Conservation (phyloP, 352 stramenopile genomes). For the Globisporangium camurandrum region DNA sequence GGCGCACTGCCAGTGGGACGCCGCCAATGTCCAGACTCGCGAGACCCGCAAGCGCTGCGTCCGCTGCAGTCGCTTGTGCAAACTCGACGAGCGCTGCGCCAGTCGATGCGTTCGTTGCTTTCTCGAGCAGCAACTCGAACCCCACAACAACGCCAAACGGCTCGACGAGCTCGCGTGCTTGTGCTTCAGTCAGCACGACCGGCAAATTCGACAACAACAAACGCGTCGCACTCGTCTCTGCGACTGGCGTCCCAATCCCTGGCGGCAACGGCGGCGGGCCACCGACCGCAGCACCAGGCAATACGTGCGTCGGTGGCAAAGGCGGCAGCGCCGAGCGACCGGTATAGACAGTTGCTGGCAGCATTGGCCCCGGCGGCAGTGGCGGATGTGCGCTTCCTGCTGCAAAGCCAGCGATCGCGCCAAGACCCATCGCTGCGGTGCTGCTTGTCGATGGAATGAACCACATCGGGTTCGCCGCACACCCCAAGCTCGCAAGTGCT, state of each 20-base stretch:
- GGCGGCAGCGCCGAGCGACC: background rate
- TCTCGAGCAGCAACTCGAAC: slow-evolving; percentile 61
- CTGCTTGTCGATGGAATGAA: slow-evolving; percentile 35
- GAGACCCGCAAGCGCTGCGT: slow-evolving; percentile 59
- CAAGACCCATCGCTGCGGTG: slow-evolving; percentile 14
- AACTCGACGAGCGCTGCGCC: slow-evolving; percentile 81
- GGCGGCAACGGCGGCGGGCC: background rate
- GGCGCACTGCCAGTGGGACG: slow-evolving; percentile 51
- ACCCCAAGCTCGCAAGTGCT: slow-evolving; percentile 72
- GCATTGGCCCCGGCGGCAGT: slow-evolving; percentile 4
- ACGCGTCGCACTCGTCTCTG: slow-evolving; percentile 23
- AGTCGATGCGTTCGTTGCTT: slow-evolving; percentile 33
- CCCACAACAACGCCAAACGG: slow-evolving; percentile 72
- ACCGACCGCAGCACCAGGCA: background rate
- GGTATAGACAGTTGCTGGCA: background rate
- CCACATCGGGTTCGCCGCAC: slow-evolving; percentile 71
- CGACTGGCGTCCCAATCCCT: background rate
- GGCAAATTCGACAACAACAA: slow-evolving; percentile 84
- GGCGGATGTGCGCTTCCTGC: slow-evolving; percentile 6
- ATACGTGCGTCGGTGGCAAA: background rate
- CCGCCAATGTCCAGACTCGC: slow-evolving; percentile 75
- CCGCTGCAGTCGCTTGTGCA: slow-evolving; percentile 41
- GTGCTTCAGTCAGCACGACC: slow-evolving; percentile 57
- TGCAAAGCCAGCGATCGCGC: background rate
- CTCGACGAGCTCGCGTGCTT: slow-evolving; percentile 80